A percentile compares a stretch with the other conserved stretches of the same genome.
Evolutionary conservation across 169 alveolate species (phyloP).

Genomic region (Perkinsus chesapeaki): DNA sequence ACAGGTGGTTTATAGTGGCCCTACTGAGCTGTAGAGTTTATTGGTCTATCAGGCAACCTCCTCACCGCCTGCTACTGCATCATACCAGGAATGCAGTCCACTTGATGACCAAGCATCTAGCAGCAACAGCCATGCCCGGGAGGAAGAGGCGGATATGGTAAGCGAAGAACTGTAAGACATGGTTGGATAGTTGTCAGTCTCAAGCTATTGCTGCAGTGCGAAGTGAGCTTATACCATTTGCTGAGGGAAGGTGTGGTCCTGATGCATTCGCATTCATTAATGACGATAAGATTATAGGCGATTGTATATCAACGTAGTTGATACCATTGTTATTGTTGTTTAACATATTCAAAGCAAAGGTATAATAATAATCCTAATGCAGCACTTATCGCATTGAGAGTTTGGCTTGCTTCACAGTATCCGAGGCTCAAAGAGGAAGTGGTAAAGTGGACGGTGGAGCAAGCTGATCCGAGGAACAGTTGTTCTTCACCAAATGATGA

Average conservation of each 20-base stretch:
- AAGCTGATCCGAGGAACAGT: background rate
- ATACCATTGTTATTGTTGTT: background rate
- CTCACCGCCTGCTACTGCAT: too few relatives aligned
- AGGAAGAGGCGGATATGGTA: too few relatives aligned
- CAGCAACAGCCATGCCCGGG: too few relatives aligned
- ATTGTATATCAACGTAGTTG: background rate
- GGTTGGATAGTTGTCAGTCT: too few relatives aligned
- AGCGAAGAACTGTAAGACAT: too few relatives aligned
- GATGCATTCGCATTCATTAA: background rate
- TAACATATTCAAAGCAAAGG: background rate
- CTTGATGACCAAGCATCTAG: too few relatives aligned
- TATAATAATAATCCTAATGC: background rate
- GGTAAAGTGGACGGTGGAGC: background rate
- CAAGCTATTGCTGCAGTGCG: background rate
- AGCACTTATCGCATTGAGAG: background rate
- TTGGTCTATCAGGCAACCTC: too few relatives aligned
- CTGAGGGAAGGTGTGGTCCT: background rate
- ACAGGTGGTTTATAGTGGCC: too few relatives aligned
- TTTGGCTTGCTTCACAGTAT: background rate
- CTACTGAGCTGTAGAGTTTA: too few relatives aligned
- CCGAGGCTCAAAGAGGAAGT: background rate
- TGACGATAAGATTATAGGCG: background rate
- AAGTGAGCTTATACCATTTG: background rate
- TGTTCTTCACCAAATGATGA: background rate
- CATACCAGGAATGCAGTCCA: too few relatives aligned